These are phyloP conservation scores for Mariannaea elegans DNA, from an alignment of 2,329 filamentous ascomycete genomes.

Conservation along the genomic window DNA sequence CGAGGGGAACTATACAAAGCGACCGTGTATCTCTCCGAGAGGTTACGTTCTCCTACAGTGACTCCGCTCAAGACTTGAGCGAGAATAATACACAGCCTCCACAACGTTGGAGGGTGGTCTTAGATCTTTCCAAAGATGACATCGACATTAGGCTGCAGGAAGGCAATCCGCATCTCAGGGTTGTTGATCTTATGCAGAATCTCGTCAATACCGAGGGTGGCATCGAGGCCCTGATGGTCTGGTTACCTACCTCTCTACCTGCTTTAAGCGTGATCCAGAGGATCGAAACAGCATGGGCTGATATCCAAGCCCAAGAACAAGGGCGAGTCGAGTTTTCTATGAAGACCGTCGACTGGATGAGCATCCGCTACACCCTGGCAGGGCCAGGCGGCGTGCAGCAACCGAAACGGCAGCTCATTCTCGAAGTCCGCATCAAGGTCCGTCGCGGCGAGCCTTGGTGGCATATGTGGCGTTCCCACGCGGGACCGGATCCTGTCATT, in stretches of 20 bases:
- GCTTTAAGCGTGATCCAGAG: slow-evolving; percentile 68
- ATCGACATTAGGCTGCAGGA: slow-evolving; percentile 68
- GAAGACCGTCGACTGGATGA: slow-evolving; percentile 65
- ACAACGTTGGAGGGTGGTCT: slow-evolving; percentile 60
- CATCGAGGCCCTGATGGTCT: slow-evolving; percentile 63
- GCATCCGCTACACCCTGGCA: slow-evolving; percentile 61
- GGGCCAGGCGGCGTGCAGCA: slow-evolving; percentile 33
- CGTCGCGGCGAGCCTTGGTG: slow-evolving; percentile 61
- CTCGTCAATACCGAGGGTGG: slow-evolving; percentile 64
- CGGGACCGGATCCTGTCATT: slow-evolving; percentile 18
- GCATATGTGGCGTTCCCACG: slow-evolving; percentile 55
- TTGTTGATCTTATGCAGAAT: slow-evolving; percentile 65
- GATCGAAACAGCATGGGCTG: slow-evolving; percentile 65
- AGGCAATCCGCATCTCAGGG: slow-evolving; percentile 73
- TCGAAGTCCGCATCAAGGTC: slow-evolving; percentile 62
- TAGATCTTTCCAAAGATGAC: slow-evolving; percentile 63
- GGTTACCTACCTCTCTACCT: slow-evolving; percentile 69
- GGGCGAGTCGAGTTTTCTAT: slow-evolving; percentile 61
- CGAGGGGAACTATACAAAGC: slow-evolving; percentile 63
- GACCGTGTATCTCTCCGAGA: slow-evolving; percentile 68
- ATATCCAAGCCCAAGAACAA: slow-evolving; percentile 51
- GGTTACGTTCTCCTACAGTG: slow-evolving; percentile 75
- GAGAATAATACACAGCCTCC: slow-evolving; percentile 5
- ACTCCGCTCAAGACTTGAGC: slow-evolving; percentile 26
- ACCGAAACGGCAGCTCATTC: slow-evolving; percentile 49